Conservation (phyloP, 177 flowering plant genomes). For the Vitis hybrid region DNA sequence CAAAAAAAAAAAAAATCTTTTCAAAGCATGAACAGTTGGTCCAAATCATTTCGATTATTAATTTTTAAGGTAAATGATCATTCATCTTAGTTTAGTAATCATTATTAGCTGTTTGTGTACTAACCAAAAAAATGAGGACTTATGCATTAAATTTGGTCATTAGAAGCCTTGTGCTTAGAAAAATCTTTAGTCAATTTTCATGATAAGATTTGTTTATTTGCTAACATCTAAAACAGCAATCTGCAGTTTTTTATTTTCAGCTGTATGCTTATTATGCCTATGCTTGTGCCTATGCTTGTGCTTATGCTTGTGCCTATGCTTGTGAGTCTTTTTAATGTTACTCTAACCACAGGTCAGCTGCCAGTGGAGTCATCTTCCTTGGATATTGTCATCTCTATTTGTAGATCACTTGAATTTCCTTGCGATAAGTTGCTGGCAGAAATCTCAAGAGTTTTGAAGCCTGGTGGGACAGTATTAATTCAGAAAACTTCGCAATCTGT, state of each 20-base stretch:
- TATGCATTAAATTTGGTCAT: no score
- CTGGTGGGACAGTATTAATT: constrained; percentile 62
- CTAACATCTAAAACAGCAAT: not conserved
- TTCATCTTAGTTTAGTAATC: no score
- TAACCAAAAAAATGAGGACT: no score
- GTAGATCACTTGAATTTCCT: constrained; percentile 42
- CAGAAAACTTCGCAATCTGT: constrained; percentile 26
- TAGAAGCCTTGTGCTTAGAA: not conserved
- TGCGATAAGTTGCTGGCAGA: constrained; percentile 44
- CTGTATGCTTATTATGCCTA: no score
- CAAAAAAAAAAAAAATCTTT: no score
- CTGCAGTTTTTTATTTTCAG: not conserved
- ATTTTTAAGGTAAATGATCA: no score
- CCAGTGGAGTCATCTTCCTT: constrained; percentile 64
- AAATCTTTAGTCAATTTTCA: not conserved
- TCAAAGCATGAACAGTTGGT: no score
- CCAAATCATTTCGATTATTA: no score
- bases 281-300: no score
- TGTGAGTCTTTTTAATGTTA: no score
- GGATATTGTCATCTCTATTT: constrained; percentile 40
- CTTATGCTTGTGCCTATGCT: no score
- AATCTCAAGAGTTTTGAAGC: constrained; percentile 61
- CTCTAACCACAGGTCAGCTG: constrained; percentile 41
- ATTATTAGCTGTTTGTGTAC: no score
- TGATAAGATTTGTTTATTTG: not conserved